These are phyloP conservation scores for Candida loeiensis DNA, from an alignment of 805 yeast species.

Conservation along the genomic window DNA sequence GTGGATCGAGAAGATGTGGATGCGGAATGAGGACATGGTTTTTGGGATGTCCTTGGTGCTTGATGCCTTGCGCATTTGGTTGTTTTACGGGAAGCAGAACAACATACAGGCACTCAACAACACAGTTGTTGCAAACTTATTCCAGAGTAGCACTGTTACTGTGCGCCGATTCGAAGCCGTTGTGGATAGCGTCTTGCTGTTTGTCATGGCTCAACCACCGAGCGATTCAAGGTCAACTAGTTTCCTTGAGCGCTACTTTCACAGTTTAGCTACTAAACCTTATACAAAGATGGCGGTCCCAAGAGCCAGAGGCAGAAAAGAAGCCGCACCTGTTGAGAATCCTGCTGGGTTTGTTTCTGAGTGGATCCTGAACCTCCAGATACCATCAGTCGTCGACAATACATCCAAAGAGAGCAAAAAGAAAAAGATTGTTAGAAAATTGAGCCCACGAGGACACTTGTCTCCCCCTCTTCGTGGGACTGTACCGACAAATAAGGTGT, in stretches of 20 bases:
- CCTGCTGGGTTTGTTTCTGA: background rate
- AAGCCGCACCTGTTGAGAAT: background rate
- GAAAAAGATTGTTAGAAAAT: background rate
- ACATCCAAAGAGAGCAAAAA: background rate
- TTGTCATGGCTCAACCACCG: background rate
- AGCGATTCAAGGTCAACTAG: background rate
- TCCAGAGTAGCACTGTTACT: background rate
- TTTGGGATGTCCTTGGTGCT: background rate
- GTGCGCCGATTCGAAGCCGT: background rate
- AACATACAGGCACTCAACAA: constrained; percentile 11
- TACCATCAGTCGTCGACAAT: background rate
- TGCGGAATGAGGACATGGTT: background rate
- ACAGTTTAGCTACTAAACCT: constrained; percentile 3
- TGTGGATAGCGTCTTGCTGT: background rate
- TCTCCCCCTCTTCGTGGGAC: constrained; percentile 2
- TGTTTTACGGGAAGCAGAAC: constrained; percentile 12
- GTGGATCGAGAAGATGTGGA: constrained; percentile 3
- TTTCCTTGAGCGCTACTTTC: constrained; percentile 4
- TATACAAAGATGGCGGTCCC: background rate
- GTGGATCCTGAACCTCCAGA: constrained; percentile 1
- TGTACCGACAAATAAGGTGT: background rate
- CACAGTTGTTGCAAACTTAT: constrained; percentile 5
- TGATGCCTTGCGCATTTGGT: constrained; percentile 10
- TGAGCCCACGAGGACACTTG: background rate
- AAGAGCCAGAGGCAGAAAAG: background rate